Evolutionary conservation across 2,329 filamentous ascomycete genomes (phyloP).

Genomic region (Alternaria atra): DNA sequence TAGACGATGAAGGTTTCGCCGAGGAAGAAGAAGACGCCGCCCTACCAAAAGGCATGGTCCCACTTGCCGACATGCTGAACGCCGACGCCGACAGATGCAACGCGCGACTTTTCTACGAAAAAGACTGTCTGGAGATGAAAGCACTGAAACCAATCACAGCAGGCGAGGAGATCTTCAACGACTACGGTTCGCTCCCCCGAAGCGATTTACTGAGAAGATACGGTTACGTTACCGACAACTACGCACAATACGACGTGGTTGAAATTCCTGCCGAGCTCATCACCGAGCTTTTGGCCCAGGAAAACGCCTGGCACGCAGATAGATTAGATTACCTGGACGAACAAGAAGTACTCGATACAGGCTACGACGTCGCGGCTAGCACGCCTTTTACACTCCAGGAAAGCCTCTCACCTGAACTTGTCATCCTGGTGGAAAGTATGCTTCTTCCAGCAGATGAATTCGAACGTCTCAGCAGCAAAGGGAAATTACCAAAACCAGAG

Average conservation of each 20-base stretch:
- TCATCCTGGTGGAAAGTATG: conserved; percentile 57
- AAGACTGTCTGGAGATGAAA: conserved; percentile 72
- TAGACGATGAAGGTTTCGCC: conserved; percentile 64
- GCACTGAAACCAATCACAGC: conserved; percentile 72
- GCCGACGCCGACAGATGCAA: conserved; percentile 86
- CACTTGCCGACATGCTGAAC: conserved; percentile 89
- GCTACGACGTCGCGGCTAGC: conserved; percentile 65
- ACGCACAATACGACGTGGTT: conserved; percentile 81
- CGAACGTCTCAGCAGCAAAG: conserved; percentile 52
- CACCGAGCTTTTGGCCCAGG: conserved; percentile 26
- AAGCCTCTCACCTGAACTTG: conserved; percentile 54
- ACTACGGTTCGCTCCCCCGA: conserved; percentile 85
- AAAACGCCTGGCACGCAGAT: conserved; percentile 24
- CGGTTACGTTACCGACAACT: conserved; percentile 83
- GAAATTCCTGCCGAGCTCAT: conserved; percentile 75
- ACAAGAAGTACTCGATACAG: conserved; percentile 72
- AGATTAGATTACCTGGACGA: conserved; percentile 67
- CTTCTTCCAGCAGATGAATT: conserved; percentile 54
- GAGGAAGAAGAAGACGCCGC: conserved; percentile 59
- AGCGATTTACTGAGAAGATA: conserved; percentile 85
- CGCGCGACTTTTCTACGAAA: conserved; percentile 69
- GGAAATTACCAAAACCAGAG: conserved; percentile 55
- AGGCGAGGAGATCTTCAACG: conserved; percentile 84
- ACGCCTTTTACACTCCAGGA: conserved; percentile 46
- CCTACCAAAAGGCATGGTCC: conserved; percentile 81